Base-by-base conservation (phyloP, 805 yeast genomes). In the Metschnikowia dekortorum region DNA sequence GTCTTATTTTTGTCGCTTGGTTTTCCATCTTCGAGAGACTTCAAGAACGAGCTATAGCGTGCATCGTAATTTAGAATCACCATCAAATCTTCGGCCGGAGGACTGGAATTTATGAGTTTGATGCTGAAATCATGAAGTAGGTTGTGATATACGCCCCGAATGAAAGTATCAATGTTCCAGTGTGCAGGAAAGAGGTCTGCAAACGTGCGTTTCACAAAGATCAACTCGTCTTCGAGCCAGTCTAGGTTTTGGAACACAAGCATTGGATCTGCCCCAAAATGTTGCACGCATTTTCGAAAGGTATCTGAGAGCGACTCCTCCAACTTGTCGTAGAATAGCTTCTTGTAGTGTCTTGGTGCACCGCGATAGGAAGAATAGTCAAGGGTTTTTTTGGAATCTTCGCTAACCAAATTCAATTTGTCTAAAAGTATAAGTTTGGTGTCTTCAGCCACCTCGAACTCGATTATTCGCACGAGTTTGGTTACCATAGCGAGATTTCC, bases 151-250 rank as follows among this genome's bases (percentile, higher is more conserved):
- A 82, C 79, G 18, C 75, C 73, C 58, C 82, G 82, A 46, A 84
- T 79, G 48, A 78, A 77, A 26, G 77, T 71, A 60, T 84, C 81
- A 33, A 92, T 74, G 43, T 82, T 74, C 97, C 98, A 94, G 49
- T 78, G 73, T 16, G 62, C 61, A 0, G 98, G 97, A 53, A 88
- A 83, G 46, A 84, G 75, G 11, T 71, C 72, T 2, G 74, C 66
- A 26, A 89, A 69, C 31, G 82, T 82, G 22, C 78, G 78, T 50
- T 81, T 78, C 4, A 87, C 89, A 50, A 85, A 78, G 31, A 77
- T 67, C 49, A 94, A 69, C 60, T 92, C 97, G 56, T 85, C 84
- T 64, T 85, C 89, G 16, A 90, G 78, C 91, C 97, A 92, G 50
- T 83, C 84, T 49, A 91, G 68, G 56, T 87, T 82, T 37, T 85